Conservation (phyloP, 106 monocot species). For the Apostasia shenzhenica region DNA sequence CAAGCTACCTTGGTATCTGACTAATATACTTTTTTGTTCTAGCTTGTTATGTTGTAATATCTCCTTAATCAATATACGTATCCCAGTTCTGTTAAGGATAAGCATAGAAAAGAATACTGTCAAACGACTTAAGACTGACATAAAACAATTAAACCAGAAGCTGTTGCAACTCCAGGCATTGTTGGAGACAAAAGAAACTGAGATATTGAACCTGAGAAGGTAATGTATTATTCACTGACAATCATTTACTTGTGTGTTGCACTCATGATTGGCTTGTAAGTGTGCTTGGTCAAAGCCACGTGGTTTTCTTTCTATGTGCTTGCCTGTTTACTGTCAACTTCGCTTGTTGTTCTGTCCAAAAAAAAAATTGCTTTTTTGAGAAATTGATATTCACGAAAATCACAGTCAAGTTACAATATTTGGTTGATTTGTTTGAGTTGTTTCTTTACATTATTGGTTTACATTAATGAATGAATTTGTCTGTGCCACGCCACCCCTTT, state of each 20-base stretch:
- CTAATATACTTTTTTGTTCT: neutral
- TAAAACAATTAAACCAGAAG: slow-evolving; percentile 87
- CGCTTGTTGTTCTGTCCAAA: neutral
- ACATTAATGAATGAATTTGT: no score
- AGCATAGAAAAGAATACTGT: slow-evolving; percentile 87
- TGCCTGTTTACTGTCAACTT: neutral
- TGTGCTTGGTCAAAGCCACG: neutral
- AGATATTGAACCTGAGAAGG: slow-evolving; percentile 58
- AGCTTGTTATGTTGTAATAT: neutral
- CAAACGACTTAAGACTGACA: slow-evolving; percentile 79
- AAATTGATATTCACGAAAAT: slow-evolving; percentile 1
- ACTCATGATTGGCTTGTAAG: neutral
- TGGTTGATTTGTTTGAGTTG: no score
- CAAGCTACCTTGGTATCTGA: no score
- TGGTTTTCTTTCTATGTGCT: neutral
- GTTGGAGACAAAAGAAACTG: slow-evolving; percentile 73
- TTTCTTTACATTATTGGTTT: no score
- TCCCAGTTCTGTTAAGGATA: slow-evolving; percentile 84
- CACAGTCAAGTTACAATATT: no score
- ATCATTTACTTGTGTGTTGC: neutral
- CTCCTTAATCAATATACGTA: slow-evolving; percentile 71
- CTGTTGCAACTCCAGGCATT: slow-evolving; percentile 84
- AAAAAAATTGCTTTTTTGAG: neutral
- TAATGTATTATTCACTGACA: slow-evolving; percentile 11
- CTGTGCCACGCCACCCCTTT: no score